Conservation (phyloP, 768 basidiomycete genomes). For the Russula lepida region DNA sequence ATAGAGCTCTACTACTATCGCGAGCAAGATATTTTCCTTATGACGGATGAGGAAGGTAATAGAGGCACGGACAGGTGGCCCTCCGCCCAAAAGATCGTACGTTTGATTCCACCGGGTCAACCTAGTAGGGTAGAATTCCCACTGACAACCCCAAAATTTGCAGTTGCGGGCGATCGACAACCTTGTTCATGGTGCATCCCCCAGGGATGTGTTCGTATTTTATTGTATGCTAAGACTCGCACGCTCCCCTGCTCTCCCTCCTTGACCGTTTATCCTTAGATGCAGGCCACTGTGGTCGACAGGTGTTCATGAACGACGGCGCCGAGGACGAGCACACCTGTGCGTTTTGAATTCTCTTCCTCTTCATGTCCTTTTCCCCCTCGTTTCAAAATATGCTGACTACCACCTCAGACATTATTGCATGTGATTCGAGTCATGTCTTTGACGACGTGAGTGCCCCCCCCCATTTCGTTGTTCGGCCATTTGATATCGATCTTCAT, state of each 20-base stretch:
- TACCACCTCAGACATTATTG: constrained; percentile 5
- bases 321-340: constrained; percentile 1
- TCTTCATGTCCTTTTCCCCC: no score
- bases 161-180: constrained; percentile 16
- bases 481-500: neutral
- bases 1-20: neutral
- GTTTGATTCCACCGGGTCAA: neutral
- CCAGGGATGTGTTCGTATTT: constrained; percentile 19
- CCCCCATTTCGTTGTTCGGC: neutral
- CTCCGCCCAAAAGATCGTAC: constrained; percentile 16
- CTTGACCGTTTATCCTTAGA: neutral
- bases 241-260: neutral
- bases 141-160: neutral
- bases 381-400: neutral
- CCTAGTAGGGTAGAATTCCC: neutral
- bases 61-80: neutral
- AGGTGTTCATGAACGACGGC: neutral
- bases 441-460: constrained; percentile 17
- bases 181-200: constrained; percentile 12
- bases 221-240: constrained; percentile 13
- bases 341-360: neutral
- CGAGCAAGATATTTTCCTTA: constrained; percentile 8
- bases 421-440: constrained; percentile 6
- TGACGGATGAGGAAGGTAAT: constrained; percentile 16
- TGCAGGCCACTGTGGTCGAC: constrained; percentile 8